Base-by-base conservation (phyloP, 176 grass and related monocot genomes). In the Hordeum vulgare region DNA sequence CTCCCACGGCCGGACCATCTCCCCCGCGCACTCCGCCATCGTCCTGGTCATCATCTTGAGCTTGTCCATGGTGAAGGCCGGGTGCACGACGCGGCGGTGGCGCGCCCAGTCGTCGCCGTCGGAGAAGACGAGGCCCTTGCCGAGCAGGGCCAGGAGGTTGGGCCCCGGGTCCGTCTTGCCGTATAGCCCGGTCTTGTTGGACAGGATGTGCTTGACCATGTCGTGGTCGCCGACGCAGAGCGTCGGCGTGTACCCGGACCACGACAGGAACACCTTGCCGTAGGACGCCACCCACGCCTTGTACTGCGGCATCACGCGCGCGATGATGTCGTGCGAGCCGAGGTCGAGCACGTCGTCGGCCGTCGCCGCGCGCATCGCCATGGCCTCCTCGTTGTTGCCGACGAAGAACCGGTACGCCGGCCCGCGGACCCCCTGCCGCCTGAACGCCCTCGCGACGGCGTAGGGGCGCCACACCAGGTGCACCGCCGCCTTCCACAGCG, bases 31-130 rank as follows among this genome's bases (percentile, higher is more conserved):
- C 81, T 64, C 64, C 21, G 87, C 76, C 75, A 90, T 95, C 9
- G 70, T 83, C 11, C 24, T 66, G 26, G 85, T 86, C 87, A 94
- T 85, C 82, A 44, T 58, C 90, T 94, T 92, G 85, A 94, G 93
- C 78, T 92, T 94, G 70, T 92, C 93, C 85, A 90, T 92, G 81
- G 87, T 34, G 90, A 94, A 94, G 33, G 90, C 93, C 53, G 93
- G 93, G 81, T 90, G 80, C 65, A 94, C 74, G 35, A 90, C 82
- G 26, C 82, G 83, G 26, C 87, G 85, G 71, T 94, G 92, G 34
- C 93, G 87, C 20, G 51, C 75, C 93, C 93, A 94, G 57, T 94
- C 82, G 3, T 89, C 73, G 28, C 93, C 93, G 10, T 86, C 54
- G 11, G 24, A 41, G 40, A 88, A 49, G 3, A 36, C 12, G 7